Conservation (phyloP, 1,139 yeast species). For the Taphrina populina region DNA sequence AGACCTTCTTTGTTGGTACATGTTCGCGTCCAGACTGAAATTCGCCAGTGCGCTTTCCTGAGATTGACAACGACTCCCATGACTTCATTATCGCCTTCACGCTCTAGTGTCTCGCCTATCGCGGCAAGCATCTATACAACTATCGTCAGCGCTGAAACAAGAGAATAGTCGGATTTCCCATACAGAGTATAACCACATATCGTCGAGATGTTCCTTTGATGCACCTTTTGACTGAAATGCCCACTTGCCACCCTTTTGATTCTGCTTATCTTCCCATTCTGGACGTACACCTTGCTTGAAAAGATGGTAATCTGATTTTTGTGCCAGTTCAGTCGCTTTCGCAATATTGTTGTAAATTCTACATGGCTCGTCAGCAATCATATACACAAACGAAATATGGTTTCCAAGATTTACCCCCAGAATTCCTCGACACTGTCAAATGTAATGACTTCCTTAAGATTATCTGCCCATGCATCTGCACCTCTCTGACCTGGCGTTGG, state of each 20-base stretch:
- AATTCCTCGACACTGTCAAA: constrained; percentile 94
- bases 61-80: constrained; percentile 92
- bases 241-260: constrained; percentile 95
- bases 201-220: constrained; percentile 66
- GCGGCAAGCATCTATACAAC: constrained; percentile 64
- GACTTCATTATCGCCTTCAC: constrained; percentile 59
- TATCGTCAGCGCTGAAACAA: neutral
- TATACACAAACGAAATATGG: neutral
- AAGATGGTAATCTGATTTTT: constrained; percentile 91
- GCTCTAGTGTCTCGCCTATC: constrained; percentile 91
- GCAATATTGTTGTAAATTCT: constrained; percentile 85
- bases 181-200: constrained; percentile 66
- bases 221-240: constrained; percentile 71
- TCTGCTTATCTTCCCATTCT: constrained; percentile 94
- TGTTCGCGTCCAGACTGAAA: constrained; percentile 91
- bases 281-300: constrained; percentile 95
- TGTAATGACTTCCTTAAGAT: constrained; percentile 88
- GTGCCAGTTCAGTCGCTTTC: constrained; percentile 83
- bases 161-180: constrained; percentile 1
- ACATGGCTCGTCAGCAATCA: no score
- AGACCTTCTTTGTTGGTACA: constrained; percentile 59
- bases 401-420: constrained; percentile 62
- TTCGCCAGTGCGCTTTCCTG: constrained; percentile 77
- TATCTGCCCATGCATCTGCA: constrained; percentile 74
- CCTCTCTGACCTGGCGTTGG: constrained; percentile 65